These are phyloP conservation scores for Acacia concinna DNA, from an alignment of 331 rosid genomes.

Conservation along the genomic window DNA sequence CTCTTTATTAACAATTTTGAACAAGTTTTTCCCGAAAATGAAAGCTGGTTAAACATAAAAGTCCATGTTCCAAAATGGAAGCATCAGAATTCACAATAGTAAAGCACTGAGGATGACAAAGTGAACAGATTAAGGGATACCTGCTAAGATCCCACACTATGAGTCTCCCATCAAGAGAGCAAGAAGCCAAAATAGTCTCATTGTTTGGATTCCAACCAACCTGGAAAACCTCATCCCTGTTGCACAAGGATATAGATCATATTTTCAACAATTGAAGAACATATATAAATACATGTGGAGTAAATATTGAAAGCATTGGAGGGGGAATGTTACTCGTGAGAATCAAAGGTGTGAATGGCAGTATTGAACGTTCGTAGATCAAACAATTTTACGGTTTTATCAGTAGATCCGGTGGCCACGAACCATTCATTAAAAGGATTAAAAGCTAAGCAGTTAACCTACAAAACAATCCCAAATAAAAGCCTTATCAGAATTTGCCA, in stretches of 20 bases:
- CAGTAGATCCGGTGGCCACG: slow-evolving; percentile 97
- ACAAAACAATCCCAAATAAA: slow-evolving; percentile 21
- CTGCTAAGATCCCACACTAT: not conserved
- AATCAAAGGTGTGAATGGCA: slow-evolving; percentile 82
- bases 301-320: slow-evolving; percentile 9
- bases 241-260: slow-evolving; percentile 29
- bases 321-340: slow-evolving; percentile 71
- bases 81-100: too few species aligned
- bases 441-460: slow-evolving; percentile 97
- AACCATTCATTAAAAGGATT: slow-evolving; percentile 97
- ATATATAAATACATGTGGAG: slow-evolving; percentile 3
- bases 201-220: slow-evolving; percentile 97
- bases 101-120: too few species aligned
- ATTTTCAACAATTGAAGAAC: slow-evolving; percentile 19
- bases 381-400: slow-evolving; percentile 90
- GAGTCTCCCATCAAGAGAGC: slow-evolving; percentile 49
- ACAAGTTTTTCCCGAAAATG: too few species aligned
- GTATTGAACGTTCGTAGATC: slow-evolving; percentile 80
- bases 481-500: slow-evolving; percentile 1
- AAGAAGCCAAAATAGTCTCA: slow-evolving; percentile 91
- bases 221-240: slow-evolving; percentile 97
- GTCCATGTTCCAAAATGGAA: too few species aligned
- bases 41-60: too few species aligned
- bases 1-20: too few species aligned
- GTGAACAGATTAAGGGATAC: too few species aligned